Evolutionary conservation across 768 basidiomycete genomes (phyloP), one percentile per base, ranked within the genome.

Genomic region (Phaeotremella skinneri): DNA sequence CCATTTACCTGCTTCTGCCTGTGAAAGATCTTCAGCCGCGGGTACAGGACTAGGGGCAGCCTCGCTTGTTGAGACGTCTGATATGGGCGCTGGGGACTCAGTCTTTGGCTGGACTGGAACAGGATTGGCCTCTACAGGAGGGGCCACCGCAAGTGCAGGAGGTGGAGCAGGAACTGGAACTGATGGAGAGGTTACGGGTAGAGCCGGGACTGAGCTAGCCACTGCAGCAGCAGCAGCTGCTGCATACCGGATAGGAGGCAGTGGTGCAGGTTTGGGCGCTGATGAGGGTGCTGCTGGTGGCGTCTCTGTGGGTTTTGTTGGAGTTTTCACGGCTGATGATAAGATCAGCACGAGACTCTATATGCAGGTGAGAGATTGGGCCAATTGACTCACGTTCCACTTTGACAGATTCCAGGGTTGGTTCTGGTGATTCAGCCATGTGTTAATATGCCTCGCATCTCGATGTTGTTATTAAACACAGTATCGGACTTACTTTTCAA

Each of bases 211-310:
- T 21, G 52, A 43, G 7, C 54, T 21, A 16, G 67, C 64, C 21
- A 83, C 81, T 4, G 83, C 83, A 4, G 83, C 83, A 0, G 91
- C 92, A 2, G 91, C 93, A 0, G 91, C 91, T n/a, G 90, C 85
- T 30, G 94, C 87, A 74, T 96, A 96, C 50, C 88, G 83, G 72
- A 93, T 89, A 13, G 91, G 88, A 43, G 90, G 88, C 56, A 90
- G 76, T 21, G 76, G 55, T 0, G 69, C 66, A 3, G 73, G 56
- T 3, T 67, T 60, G 9, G 69, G 62, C 2, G 74, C 61, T 34
- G 68, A 56, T 55, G 83, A 80, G 64, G 83, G 75, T 55, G 79
- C 73, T 21, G 49, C 50, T 17, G 68, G 59, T 27, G 51, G 34
- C 78, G 86, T 86, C 65, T 88, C 85, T 26, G 87, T 87, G 80